Conservation (phyloP, 139 green algal genomes). For the Eudorina sp. region DNA sequence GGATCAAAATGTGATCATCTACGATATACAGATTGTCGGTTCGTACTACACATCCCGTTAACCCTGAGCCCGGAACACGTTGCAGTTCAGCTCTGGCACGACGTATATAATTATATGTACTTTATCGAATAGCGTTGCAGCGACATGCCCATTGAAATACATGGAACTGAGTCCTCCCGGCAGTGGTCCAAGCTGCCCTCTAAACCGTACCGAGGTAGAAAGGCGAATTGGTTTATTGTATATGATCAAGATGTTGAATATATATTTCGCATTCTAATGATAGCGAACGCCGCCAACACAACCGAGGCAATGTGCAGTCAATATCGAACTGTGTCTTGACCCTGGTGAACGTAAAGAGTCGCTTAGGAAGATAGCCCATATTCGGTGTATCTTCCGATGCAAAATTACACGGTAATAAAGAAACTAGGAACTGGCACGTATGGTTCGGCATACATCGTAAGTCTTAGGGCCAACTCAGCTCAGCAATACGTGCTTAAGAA, state of each 20-base stretch:
- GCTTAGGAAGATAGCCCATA: not conserved
- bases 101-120: too few species aligned
- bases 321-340: not conserved
- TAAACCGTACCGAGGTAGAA: too few species aligned
- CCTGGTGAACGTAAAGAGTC: too few species aligned
- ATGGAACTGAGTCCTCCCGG: not conserved
- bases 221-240: not conserved
- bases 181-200: too few species aligned
- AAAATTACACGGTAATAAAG: constrained; percentile 69
- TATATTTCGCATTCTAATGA: not conserved
- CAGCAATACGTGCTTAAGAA: constrained; percentile 74
- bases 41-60: too few species aligned
- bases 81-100: too few species aligned
- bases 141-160: not conserved
- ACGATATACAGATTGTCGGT: too few species aligned
- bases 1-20: too few species aligned
- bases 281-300: not conserved
- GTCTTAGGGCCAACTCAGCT: constrained; percentile 43
- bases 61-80: too few species aligned
- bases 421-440: constrained; percentile 71
- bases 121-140: not conserved
- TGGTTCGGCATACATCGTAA: constrained; percentile 68
- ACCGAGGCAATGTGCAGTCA: not conserved
- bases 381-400: constrained; percentile 54
- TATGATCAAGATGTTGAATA: not conserved